Evolutionary conservation across 1,139 yeast genomes (phyloP), one percentile per base, ranked within the genome.

Genomic region (Candida labiduridarum): DNA sequence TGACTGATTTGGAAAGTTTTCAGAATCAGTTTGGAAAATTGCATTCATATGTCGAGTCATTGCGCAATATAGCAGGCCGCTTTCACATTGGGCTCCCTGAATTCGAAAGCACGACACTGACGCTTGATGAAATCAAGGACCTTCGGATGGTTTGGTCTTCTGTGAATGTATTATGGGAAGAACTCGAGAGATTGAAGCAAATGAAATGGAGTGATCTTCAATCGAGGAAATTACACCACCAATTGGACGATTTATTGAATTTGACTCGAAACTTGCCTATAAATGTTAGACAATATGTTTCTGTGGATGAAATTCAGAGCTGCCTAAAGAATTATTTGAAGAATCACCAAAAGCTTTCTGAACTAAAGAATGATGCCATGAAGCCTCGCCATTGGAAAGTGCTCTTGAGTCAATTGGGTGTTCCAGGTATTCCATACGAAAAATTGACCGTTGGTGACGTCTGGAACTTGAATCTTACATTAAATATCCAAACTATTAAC

Each of bases 331-430:
- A 63, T 2, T 63, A 78, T 35, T 57, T 79, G 27, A 72, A 74
- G 49, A 64, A 71, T 4, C 69, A 73, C 29, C 65, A 80, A 0
- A 52, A 76, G 10, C 47, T 88, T 1, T 59, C 69, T 0, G 84
- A 80, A 6, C 67, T 91, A 54, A 82, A 78, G 53, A 77, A 82
- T 14, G 87, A 80, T 0, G 76, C 82, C 0, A 67, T 91, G 58
- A 82, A 80, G 53, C 79, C 78, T 1, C 75, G 94, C 25, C 97
- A 91, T 60, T 87, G 96, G 95, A 69, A 67, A 34, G 61, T 62
- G n/a, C 67, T 91, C 2, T 78, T 81, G 52, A 56, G 62, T 18
- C 54, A 63, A 54, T 50, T 72, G 59, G 60, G 67, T 45, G 5
- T 61, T 44, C 43, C 56, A 14, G 59, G 55, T 2, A 48, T 64